Conservation (phyloP, 2,329 filamentous ascomycete genomes). For the Arachnopeziza araneosa region DNA sequence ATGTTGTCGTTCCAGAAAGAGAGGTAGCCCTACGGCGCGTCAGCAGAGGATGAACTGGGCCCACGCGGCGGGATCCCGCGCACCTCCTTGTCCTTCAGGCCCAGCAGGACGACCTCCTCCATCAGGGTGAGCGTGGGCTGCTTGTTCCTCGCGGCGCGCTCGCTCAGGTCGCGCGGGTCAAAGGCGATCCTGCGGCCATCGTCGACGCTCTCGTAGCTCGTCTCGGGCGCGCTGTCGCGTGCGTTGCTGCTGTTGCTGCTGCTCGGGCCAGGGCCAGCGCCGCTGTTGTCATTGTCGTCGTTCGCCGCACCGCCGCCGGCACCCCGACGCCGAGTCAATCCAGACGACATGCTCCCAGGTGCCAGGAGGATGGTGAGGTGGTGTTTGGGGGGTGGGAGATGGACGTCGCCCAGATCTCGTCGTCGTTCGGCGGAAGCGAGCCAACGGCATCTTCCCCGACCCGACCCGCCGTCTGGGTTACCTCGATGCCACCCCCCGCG, state of each 20-base stretch:
- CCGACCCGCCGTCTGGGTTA: too few relatives aligned
- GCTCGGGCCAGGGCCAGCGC: conserved; percentile 57
- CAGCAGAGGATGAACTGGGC: conserved; percentile 1
- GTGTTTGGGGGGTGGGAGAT: too few relatives aligned
- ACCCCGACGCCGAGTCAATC: conserved; percentile 54
- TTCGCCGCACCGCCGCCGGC: conserved; percentile 54
- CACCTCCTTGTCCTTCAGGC: conserved; percentile 98
- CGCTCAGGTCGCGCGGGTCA: conserved; percentile 93
- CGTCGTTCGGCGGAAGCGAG: too few relatives aligned
- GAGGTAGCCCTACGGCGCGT: conserved; percentile 69
- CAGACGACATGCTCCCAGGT: too few relatives aligned
- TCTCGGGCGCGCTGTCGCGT: conserved; percentile 56
- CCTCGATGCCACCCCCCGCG: too few relatives aligned
- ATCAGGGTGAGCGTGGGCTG: conserved; percentile 97
- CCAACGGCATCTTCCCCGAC: too few relatives aligned
- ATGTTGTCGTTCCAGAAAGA: conserved; percentile 99
- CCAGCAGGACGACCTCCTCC: conserved; percentile 94
- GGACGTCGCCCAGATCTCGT: too few relatives aligned
- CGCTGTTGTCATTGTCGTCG: conserved; percentile 59
- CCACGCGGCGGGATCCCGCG: conserved; percentile 3
- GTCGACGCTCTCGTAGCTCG: conserved; percentile 84
- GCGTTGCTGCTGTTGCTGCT: conserved; percentile 44
- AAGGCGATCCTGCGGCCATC: conserved; percentile 99
- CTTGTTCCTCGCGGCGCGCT: conserved; percentile 92
- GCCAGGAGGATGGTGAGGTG: too few relatives aligned